Percentiles rank a stretch among this genome's conserved stretches.
These are phyloP conservation scores for Fusarium subtropicale DNA, from an alignment of 2,329 filamentous ascomycete species.

Conservation along the genomic window DNA sequence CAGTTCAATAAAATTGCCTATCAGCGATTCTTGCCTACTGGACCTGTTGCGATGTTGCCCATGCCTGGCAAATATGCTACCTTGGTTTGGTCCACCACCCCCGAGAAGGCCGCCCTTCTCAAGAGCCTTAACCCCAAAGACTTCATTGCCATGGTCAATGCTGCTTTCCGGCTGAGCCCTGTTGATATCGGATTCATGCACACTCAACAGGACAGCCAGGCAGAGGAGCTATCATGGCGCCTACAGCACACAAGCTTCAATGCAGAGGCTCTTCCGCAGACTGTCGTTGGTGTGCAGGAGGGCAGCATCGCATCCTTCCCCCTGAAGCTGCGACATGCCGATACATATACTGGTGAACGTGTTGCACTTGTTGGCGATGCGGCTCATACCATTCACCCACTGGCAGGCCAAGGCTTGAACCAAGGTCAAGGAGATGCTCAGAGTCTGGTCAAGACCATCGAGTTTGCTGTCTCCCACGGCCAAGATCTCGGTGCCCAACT, in stretches of 20 bases:
- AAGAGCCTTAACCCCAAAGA: conserved; percentile 79
- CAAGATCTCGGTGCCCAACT: conserved; percentile 86
- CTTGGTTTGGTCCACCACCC: conserved; percentile 94
- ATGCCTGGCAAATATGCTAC: conserved; percentile 85
- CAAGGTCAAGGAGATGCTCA: conserved; percentile 91
- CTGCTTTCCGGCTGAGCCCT: conserved; percentile 84
- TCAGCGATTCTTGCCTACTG: conserved; percentile 93
- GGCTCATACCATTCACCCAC: conserved; percentile 93
- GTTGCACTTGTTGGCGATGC: conserved; percentile 93
- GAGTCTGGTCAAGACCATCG: conserved; percentile 79
- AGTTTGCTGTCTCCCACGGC: conserved; percentile 81
- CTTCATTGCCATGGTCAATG: conserved; percentile 90
- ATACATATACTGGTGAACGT: conserved; percentile 91
- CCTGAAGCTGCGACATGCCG: conserved; percentile 90
- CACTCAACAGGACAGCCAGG: conserved; percentile 67
- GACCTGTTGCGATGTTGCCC: conserved; percentile 90
- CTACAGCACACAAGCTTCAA: conserved; percentile 73
- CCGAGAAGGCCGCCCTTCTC: conserved; percentile 79
- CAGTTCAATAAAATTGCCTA: conserved; percentile 80
- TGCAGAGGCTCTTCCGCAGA: conserved; percentile 70
- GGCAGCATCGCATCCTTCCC: conserved; percentile 90
- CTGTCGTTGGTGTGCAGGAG: conserved; percentile 77
- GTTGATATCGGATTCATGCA: conserved; percentile 89
- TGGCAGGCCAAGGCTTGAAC: conserved; percentile 94
- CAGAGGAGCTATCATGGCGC: conserved; percentile 87